These are phyloP conservation scores for Pulveroboletus sp. DNA, from an alignment of 768 basidiomycete species.

Conservation along the genomic window DNA sequence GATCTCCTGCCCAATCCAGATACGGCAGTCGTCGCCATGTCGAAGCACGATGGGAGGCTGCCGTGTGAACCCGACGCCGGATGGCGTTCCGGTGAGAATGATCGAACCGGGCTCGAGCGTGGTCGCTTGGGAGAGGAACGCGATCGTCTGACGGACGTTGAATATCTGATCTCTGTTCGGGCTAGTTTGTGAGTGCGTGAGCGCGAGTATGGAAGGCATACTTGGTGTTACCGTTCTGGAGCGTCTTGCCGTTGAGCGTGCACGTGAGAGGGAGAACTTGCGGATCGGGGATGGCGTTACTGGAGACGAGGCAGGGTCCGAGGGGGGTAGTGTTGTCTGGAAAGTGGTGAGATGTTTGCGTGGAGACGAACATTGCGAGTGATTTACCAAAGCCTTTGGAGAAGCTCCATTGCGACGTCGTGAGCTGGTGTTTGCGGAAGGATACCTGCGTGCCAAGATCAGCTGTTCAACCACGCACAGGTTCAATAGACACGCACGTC, in stretches of 20 bases:
- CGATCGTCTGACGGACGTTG: slow-evolving; percentile 67
- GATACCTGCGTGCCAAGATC: slow-evolving; percentile 48
- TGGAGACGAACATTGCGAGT: background rate
- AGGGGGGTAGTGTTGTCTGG: slow-evolving; percentile 51
- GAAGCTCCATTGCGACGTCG: slow-evolving; percentile 82
- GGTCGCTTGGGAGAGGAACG: slow-evolving; percentile 81
- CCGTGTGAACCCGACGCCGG: slow-evolving; percentile 76
- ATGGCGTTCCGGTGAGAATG: slow-evolving; percentile 80
- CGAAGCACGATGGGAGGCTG: slow-evolving; percentile 68
- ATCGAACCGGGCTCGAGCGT: slow-evolving; percentile 78
- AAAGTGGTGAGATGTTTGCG: background rate
- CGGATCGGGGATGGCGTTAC: slow-evolving; percentile 58
- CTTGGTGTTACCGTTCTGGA: slow-evolving; percentile 81
- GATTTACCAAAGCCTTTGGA: slow-evolving; percentile 78
- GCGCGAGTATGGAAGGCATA: slow-evolving; percentile 19
- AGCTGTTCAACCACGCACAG: too few species aligned
- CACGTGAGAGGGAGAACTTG: slow-evolving; percentile 60
- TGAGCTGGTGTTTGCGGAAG: slow-evolving; percentile 78
- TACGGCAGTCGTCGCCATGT: slow-evolving; percentile 66
- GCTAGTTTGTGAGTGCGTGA: background rate
- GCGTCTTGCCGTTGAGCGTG: slow-evolving; percentile 57
- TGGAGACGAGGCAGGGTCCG: slow-evolving; percentile 77
- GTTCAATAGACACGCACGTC: slow-evolving; percentile 51
- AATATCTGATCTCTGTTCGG: slow-evolving; percentile 72
- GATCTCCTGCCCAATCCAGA: slow-evolving; percentile 69